Evolutionary conservation across 2,329 filamentous ascomycete genomes (phyloP).

Genomic region (Zymoseptoria passerinii): DNA sequence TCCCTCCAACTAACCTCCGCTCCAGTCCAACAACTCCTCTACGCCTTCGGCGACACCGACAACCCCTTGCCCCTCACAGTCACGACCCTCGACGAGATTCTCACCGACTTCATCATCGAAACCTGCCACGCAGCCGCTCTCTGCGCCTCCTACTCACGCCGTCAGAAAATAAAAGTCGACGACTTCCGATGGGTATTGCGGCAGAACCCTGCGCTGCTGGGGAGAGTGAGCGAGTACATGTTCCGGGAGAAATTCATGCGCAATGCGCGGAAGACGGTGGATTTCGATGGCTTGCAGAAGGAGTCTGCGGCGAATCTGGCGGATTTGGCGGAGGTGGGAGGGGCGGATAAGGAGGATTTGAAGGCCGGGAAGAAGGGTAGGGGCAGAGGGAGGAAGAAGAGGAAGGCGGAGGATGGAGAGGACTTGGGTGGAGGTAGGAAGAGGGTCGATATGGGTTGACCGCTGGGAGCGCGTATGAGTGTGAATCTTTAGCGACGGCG

Average conservation of each 20-base stretch:
- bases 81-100: constrained; percentile 83
- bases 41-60: constrained; percentile 67
- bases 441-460: neutral
- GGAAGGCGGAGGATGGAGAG: constrained; percentile 22
- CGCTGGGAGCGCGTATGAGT: neutral
- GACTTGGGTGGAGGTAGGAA: neutral
- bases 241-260: constrained; percentile 84
- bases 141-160: constrained; percentile 73
- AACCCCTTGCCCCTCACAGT: constrained; percentile 72
- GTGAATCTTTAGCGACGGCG: constrained; percentile 10
- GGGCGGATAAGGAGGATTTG: constrained; percentile 39
- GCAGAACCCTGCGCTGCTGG: constrained; percentile 74
- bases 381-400: constrained; percentile 25
- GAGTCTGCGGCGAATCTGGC: constrained; percentile 35
- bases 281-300: constrained; percentile 56
- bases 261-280: constrained; percentile 67
- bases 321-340: constrained; percentile 53
- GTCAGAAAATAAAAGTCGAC: constrained; percentile 96
- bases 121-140: constrained; percentile 84
- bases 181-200: constrained; percentile 94
- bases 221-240: constrained; percentile 80
- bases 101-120: constrained; percentile 94
- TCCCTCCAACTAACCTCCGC: constrained; percentile 7
- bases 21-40: constrained; percentile 52
- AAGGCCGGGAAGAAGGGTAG: constrained; percentile 24